Base-by-base conservation (phyloP, 176 grass and related monocot species). In the Eleusine indica region DNA sequence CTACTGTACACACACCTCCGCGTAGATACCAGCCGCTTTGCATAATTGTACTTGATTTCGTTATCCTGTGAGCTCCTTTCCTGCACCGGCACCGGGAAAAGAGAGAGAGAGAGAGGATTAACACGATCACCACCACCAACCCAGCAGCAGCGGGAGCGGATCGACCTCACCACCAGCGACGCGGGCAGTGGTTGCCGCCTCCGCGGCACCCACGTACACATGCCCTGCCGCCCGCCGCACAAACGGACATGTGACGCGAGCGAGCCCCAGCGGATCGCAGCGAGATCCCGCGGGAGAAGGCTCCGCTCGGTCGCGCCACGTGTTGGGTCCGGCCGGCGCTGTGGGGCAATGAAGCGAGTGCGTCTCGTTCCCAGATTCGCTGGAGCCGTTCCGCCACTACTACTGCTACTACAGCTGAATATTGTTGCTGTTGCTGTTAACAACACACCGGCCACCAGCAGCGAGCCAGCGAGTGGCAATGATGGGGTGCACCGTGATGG, bases 191-290 rank as follows among this genome's bases (percentile, higher is more conserved):
- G 76, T 2, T 70, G 77, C 30, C 51, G 76, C 69, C 70, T 70
- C 70, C 52, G 21, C 73, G 11, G 81, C 70, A 25, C 71, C 71
- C 53, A 44, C 73, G 70, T 74, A 77, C 83, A 86, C 88, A 82
- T 82, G 88, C 66, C 66, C 73, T 86, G 78, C 88, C 83, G 79
- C 52, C 77, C 10, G 63, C 63, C 28, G 73, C 83, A 5, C 73
- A 57, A 67, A 68, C 78, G 57, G 66, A 21, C 78, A 89, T n/a
- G 88, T 74, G 86, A 77, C 49, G 38, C 66, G 43, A 7, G 17
- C 56, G 9, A 1, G 2, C 11, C 56, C 41, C 61, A n/a, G 70
- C 29, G 28, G 66, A 78, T 82, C 87, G 3, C 18, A 66, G 12
- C 70, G 40, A 68, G 75, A 79, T 79, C 80, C 74, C 73, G 1